Conservation (phyloP, 345 rosid genomes). For the Mallotus nudiflorus region DNA sequence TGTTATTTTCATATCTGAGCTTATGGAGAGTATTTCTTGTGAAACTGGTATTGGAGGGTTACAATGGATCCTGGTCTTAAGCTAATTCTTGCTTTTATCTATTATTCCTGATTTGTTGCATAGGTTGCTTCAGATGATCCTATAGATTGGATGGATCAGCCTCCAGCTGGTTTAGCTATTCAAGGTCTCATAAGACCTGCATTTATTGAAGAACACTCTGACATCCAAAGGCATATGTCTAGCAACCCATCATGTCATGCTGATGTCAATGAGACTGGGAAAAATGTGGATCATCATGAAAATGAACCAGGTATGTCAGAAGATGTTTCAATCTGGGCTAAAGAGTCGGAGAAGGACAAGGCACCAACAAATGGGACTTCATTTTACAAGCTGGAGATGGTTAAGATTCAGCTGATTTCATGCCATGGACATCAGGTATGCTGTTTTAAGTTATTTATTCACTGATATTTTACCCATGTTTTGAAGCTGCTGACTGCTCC, state of each 20-base stretch:
- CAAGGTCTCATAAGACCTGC: slow-evolving; percentile 83
- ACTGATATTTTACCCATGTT: slow-evolving; percentile 10
- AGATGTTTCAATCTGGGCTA: slow-evolving; percentile 35
- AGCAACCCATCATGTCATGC: slow-evolving; percentile 28
- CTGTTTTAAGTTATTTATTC: not conserved
- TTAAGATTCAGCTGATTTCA: slow-evolving; percentile 71
- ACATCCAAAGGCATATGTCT: slow-evolving; percentile 61
- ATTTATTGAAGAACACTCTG: slow-evolving; percentile 68
- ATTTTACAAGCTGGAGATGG: slow-evolving; percentile 85
- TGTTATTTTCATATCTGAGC: slow-evolving; percentile 4
- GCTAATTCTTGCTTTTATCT: slow-evolving; percentile 17
- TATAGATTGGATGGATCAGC: slow-evolving; percentile 86
- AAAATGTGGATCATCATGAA: slow-evolving; percentile 37
- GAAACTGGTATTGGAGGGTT: not conserved
- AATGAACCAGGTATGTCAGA: slow-evolving; percentile 31
- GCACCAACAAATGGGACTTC: slow-evolving; percentile 44
- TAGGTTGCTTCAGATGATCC: slow-evolving; percentile 84
- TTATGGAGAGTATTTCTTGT: not conserved
- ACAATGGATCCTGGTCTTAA: not conserved
- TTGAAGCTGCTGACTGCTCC: not conserved
- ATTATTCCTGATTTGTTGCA: slow-evolving; percentile 10
- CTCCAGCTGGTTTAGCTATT: slow-evolving; percentile 80
- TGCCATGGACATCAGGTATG: slow-evolving; percentile 79
- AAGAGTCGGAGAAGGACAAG: slow-evolving; percentile 42
- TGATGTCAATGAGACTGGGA: slow-evolving; percentile 34